Base-by-base conservation (phyloP, 805 yeast genomes). In the Suhomyces vadensis region DNA sequence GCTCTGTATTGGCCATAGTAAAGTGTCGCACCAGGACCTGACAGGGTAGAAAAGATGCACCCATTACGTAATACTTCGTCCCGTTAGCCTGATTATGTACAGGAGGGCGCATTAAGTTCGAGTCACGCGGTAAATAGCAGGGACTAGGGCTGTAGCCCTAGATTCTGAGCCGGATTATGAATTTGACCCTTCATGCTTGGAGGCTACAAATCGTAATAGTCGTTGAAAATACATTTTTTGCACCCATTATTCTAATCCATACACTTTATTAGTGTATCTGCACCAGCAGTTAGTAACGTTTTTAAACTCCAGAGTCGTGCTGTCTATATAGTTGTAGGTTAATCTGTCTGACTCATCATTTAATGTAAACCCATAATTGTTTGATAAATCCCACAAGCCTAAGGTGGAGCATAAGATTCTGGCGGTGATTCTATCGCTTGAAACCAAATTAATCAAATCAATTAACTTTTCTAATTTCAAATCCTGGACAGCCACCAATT, bases 331-430 rank as follows among this genome's bases (percentile, higher is more conserved):
- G 9, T 11, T 19, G 17, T 11, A 33, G 16, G 37, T 19, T 23
- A 33, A 33, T 33, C 16, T 9, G 14, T 9, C 37, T 9, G 26
- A 14, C 4, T 13, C 21, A 31, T 35, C 17, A 36, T 13, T 7
- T 21, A 42, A 13, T 16, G 31, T 19, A 21, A 37, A 36, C 41
- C 31, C 19, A 44, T 19, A 56, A 19, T 29, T 48, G 43, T 57
- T 59, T n/a, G 43, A 31, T 4, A 71, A 42, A 40, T 69, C 70
- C 73, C 73, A 71, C 17, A 65, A 35, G 4, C 71, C 73, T 21
- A 69, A 38, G 7, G 61, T 51, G 37, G 70, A 60, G 49, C 71
- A 66, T 7, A 70, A 42, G 5, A 67, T 60, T 37, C 73, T 47
- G 2, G 58, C 55, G 5, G 71, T 53, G 3, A 68, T 49, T 4